Evolutionary conservation across 1,284 basidiomycete genomes (phyloP), one percentile per base, ranked within the genome.

Genomic region (Papiliotrema fonsecae): DNA sequence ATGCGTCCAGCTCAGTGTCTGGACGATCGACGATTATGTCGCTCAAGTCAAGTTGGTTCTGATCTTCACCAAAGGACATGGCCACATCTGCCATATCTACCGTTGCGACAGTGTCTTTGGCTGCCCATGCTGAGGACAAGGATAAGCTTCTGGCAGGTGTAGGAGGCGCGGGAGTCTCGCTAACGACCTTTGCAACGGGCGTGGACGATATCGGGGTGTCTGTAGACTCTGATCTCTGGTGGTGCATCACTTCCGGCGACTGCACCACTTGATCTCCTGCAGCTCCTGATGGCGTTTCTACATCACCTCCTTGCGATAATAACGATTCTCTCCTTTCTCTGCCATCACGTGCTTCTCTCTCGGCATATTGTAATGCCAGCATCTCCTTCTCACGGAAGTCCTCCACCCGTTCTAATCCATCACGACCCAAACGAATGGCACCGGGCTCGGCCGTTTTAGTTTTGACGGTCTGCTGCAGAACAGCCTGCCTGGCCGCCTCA

Each of bases 381-480:
- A 64, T 58, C 52, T 61, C 60, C 28, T 56, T 59, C 45, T 62
- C 58, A 18, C 47, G 51, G 21, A 39, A 35, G 40, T 63, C 61
- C 25, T 61, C 64, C 14, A 57, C 56, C 22, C 55, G 52, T 47
- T 70, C 70, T 26, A 69, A 58, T 2, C 70, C 70, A 50, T 72
- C 70, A 36, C 67, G 51, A 11, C 65, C 68, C 2, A 67, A 31
- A 3, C 65, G 53, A 25, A 68, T 57, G 1, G 49, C 51, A 6
- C 44, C 40, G 13, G 38, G 22, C n/a, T 24, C 50, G 5, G 58
- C 54, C 11, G 60, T 58, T 42, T 62, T 64, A 13, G 55, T 37
- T 31, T 60, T 61, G 41, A 70, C 65, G 4, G 58, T 61, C 52
- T 64, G 64, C 26, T 65, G 59, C 13, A 72, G 53, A 3, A 46